Percentiles rank a stretch among this genome's conserved stretches.
phyloP scores from a whole-genome alignment of 257 asterid genomes.

The Fraxinus anomala region DNA sequence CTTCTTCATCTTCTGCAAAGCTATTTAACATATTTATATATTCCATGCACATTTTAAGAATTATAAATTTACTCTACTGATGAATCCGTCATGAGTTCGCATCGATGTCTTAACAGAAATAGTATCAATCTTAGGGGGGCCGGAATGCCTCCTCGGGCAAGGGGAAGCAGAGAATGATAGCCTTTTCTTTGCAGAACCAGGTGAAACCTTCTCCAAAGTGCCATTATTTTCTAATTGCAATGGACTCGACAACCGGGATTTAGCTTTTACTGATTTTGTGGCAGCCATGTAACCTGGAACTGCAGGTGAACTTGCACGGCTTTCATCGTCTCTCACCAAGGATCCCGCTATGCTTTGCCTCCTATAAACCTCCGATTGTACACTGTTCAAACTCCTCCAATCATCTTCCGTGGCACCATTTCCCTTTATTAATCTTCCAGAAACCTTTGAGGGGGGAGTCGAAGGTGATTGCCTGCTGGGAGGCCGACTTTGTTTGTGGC shows the following conservation, averaged over 20 bases:
- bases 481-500: constrained; percentile 43
- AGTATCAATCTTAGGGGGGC: constrained; percentile 33
- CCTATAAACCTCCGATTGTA: constrained; percentile 55
- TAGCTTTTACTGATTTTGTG: constrained; percentile 68
- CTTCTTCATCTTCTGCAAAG: not conserved
- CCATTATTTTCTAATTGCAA: constrained; percentile 40
- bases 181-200: constrained; percentile 47
- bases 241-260: constrained; percentile 55
- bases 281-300: constrained; percentile 71
- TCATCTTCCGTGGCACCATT: constrained; percentile 58
- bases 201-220: constrained; percentile 43
- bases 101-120: constrained; percentile 8
- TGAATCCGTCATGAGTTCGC: not conserved
- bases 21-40: not conserved
- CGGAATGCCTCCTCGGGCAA: constrained; percentile 46
- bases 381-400: constrained; percentile 60
- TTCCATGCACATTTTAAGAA: not conserved
- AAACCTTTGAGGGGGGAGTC: constrained; percentile 51
- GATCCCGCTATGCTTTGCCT: constrained; percentile 71
- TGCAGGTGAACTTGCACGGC: constrained; percentile 61
- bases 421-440: constrained; percentile 40
- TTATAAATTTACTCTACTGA: not conserved
- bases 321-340: constrained; percentile 77
- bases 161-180: constrained; percentile 62
- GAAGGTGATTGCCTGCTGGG: constrained; percentile 66